Percentiles rank a stretch among this genome's conserved stretches.
Conservation (phyloP, 768 basidiomycete species). For the Agrocybe pediades region DNA sequence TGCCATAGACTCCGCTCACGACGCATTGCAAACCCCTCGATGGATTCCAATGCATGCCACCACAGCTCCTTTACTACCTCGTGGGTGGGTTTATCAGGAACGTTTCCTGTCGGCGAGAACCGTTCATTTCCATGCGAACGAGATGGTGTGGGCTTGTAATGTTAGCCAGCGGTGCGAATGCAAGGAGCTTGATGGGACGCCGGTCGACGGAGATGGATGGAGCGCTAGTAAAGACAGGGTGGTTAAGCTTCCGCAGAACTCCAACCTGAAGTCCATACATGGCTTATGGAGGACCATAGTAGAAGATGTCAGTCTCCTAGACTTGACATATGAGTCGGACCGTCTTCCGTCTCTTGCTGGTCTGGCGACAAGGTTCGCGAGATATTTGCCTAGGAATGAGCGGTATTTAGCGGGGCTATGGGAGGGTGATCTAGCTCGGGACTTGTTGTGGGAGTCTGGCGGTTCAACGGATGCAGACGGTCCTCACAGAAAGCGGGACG, state of each 20-base stretch:
- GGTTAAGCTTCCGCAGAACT: constrained; percentile 2
- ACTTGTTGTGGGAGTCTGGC: constrained; percentile 16
- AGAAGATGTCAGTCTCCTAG: constrained; percentile 13
- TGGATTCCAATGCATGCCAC: constrained; percentile 9
- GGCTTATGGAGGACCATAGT: constrained; percentile 17
- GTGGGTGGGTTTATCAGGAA: constrained; percentile 18
- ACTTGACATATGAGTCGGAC: constrained; percentile 16
- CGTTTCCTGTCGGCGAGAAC: constrained; percentile 12
- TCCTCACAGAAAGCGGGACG: constrained; percentile 4
- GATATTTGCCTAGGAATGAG: constrained; percentile 11
- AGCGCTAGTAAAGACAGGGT: constrained; percentile 15
- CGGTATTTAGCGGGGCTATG: constrained; percentile 16
- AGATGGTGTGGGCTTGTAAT: constrained; percentile 17
- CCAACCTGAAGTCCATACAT: constrained; percentile 5
- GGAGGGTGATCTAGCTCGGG: constrained; percentile 15
- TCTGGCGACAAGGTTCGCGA: constrained; percentile 14
- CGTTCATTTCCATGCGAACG: constrained; percentile 13
- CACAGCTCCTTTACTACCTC: constrained; percentile 12
- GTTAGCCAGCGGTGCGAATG: constrained; percentile 15
- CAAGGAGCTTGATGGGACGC: constrained; percentile 11
- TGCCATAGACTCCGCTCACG: constrained; percentile 12
- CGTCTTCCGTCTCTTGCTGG: constrained; percentile 15
- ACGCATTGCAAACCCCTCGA: constrained; percentile 15
- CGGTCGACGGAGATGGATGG: constrained; percentile 14
- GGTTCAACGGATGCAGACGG: constrained; percentile 5